phyloP scores from a whole-genome alignment of 805 yeast genomes.

The Saturnispora galanensis region DNA sequence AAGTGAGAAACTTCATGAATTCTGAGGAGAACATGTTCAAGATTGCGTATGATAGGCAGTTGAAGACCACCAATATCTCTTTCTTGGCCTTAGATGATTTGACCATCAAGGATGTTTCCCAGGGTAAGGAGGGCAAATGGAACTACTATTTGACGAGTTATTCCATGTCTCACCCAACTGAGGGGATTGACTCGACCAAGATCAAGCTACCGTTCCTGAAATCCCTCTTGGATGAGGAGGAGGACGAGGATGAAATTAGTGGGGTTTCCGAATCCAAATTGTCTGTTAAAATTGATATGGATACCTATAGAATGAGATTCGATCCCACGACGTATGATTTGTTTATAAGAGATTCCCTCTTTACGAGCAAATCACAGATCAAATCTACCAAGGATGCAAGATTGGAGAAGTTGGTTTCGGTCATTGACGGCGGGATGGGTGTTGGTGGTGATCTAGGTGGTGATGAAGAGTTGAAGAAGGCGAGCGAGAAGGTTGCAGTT shows the following conservation, averaged over 20 bases:
- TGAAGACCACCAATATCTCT: conserved; percentile 54
- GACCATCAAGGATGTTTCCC: conserved; percentile 54
- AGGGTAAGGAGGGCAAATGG: conserved; percentile 72
- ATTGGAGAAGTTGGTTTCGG: conserved; percentile 25
- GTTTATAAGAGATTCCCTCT: conserved; percentile 54
- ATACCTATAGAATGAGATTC: conserved; percentile 71
- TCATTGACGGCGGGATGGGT: conserved; percentile 45
- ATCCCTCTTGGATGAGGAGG: conserved; percentile 41
- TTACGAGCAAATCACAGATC: conserved; percentile 20
- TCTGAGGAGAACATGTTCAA: conserved; percentile 90
- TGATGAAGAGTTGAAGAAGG: conserved; percentile 27
- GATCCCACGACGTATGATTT: conserved; percentile 73
- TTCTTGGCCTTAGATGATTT: conserved; percentile 83
- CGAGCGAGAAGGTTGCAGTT: conserved; percentile 25
- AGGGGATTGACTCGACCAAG: conserved; percentile 75
- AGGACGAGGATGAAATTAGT: conserved; percentile 34
- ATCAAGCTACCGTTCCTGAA: conserved; percentile 74
- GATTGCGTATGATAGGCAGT: conserved; percentile 53
- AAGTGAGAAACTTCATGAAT: conserved; percentile 67
- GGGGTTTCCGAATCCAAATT: conserved; percentile 62
- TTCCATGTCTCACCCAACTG: conserved; percentile 93
- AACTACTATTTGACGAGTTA: conserved; percentile 90
- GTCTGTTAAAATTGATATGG: conserved; percentile 68
- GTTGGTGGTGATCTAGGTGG: conserved; percentile 41
- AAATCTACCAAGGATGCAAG: conserved; percentile 13